These are phyloP conservation scores for Eragrostis tef DNA, from an alignment of 202 grass and related monocot species.

Conservation along the genomic window DNA sequence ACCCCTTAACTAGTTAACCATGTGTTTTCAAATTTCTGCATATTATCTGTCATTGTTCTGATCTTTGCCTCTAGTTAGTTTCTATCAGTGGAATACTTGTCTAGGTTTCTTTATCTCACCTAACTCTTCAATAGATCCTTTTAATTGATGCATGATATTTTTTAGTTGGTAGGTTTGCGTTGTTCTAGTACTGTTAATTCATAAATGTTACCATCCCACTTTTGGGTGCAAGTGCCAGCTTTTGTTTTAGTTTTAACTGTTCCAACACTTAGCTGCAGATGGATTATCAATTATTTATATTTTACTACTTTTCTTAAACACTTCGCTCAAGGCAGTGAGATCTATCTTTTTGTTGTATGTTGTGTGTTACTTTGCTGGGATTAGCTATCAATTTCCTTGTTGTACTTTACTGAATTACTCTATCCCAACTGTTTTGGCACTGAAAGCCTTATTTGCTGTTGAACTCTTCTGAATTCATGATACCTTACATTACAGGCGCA, in stretches of 20 bases:
- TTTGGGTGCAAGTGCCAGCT: neutral
- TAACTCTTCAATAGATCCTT: neutral
- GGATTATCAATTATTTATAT: neutral
- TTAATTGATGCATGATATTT: neutral
- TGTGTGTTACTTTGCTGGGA: neutral
- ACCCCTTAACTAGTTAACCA: neutral
- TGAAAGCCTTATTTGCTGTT: slow-evolving; percentile 3
- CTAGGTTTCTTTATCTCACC: neutral
- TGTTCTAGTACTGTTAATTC: neutral
- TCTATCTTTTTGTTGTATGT: neutral
- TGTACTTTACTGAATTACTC: slow-evolving; percentile 28
- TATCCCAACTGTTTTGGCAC: neutral
- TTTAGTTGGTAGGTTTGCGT: slow-evolving; percentile 1
- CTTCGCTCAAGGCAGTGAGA: neutral
- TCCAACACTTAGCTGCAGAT: slow-evolving; percentile 22
- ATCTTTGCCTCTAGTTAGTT: neutral
- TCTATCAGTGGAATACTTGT: neutral
- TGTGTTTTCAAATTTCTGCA: neutral
- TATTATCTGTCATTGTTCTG: neutral
- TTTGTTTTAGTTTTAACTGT: neutral
- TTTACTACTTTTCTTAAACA: slow-evolving; percentile 1
- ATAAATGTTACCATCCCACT: neutral
- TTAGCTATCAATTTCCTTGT: slow-evolving; percentile 8
- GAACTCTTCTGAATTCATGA: slow-evolving; percentile 28
- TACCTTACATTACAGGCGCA: slow-evolving; percentile 36